Evolutionary conservation across 805 yeast genomes (phyloP), one percentile per base, ranked within the genome.

Genomic region (Hanseniaspora clermontiae): DNA sequence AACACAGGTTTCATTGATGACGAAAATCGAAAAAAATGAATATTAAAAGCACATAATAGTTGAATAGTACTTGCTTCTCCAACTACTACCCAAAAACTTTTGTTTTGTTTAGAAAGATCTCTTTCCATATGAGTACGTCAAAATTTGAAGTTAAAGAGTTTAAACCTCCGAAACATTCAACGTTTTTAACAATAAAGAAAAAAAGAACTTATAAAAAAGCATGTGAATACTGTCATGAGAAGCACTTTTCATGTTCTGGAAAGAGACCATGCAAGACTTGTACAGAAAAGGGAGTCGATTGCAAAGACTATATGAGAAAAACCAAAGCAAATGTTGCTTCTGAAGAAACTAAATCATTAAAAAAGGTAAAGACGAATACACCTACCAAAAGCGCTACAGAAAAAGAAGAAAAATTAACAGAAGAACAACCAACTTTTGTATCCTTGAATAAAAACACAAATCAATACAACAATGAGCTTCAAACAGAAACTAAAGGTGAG

Each of bases 161-260:
- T 17, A 46, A 31, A 10, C 38, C 37, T n/a, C 49, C 49, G 3
- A 46, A 46, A 46, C 38, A 37, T 6, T 46, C 49, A 3, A 20
- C 17, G 37, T 46, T 31, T 46, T 32, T 46, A 15, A 19, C 48
- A 8, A n/a, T 40, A 8, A 49, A 43, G 20, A 55, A 72, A 32
- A 74, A 82, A 43, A 77, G 77, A 63, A 90, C 90, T 66, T 90
- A 93, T 0, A 74, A 82, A 8, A 74, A 95, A 57, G 97, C 98
- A 5, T 91, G 98, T 63, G 79, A 80, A 43, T 93, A 90, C 69
- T 91, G 98, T 66, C 89, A 90, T 59, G 79, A 81, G 63, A 86
- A 95, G 1, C 98, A 91, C 67, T 80, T 90, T 75, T 87, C 97
- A 0, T 91, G 98, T 68, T 96, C 90, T 62, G 79, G 82, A 29